Evolutionary conservation across 2,329 filamentous ascomycete genomes (phyloP).

Genomic region (Fusarium sacchari): DNA sequence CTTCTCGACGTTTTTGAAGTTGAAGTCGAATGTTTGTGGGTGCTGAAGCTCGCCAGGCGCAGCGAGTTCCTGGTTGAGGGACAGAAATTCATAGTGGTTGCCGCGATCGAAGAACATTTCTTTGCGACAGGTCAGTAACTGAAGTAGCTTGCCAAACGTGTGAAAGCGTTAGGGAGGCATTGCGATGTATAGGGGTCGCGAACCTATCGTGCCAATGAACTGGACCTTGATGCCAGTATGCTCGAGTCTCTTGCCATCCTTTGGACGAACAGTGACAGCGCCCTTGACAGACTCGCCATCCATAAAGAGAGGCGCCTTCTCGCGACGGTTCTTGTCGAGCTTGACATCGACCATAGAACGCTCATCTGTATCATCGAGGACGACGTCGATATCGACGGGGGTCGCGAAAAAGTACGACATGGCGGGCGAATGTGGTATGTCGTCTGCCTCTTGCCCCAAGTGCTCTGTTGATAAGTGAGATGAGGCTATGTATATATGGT

Average conservation of each 20-base stretch:
- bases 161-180: constrained; percentile 20
- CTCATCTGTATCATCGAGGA: constrained; percentile 94
- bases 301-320: constrained; percentile 97
- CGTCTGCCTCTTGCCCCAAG: neutral
- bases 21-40: constrained; percentile 98
- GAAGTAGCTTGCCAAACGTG: neutral
- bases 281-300: constrained; percentile 99
- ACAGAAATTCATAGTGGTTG: constrained; percentile 99
- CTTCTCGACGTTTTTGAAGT: constrained; percentile 99
- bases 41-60: constrained; percentile 98
- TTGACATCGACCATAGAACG: constrained; percentile 96
- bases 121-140: constrained; percentile 49
- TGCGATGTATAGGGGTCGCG: constrained; percentile 32
- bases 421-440: constrained; percentile 37
- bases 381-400: constrained; percentile 98
- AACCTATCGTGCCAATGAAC: constrained; percentile 98
- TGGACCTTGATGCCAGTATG: constrained; percentile 99
- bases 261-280: constrained; percentile 91
- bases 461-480: constrained; percentile 15
- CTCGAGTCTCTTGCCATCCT: constrained; percentile 97
- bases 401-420: constrained; percentile 99
- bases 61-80: constrained; percentile 94
- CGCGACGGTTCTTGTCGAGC: constrained; percentile 96
- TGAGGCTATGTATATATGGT: constrained; percentile 9
- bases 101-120: constrained; percentile 99